phyloP scores from a whole-genome alignment of 768 basidiomycete genomes.

The Mycena amicta region DNA sequence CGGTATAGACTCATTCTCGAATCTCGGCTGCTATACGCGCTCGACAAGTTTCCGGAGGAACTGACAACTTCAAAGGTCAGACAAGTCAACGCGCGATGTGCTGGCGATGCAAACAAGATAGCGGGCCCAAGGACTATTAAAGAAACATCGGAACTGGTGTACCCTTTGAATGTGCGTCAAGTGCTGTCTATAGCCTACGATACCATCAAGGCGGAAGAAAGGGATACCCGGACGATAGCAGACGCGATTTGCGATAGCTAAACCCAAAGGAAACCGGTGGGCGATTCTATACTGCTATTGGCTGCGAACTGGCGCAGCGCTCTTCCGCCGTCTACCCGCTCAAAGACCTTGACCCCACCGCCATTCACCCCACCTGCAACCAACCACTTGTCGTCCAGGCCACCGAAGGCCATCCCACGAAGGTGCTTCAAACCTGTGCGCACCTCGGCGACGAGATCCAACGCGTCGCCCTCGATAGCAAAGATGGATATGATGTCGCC shows the following conservation, averaged over 20 bases:
- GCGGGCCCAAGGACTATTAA: conserved; percentile 21
- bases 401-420: conserved; percentile 70
- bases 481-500: conserved; percentile 79
- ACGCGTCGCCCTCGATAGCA: conserved; percentile 47
- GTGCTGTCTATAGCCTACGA: conserved; percentile 34
- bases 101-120: conserved; percentile 47
- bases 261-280: conserved; percentile 63
- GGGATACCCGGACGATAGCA: conserved; percentile 51
- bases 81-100: conserved; percentile 42
- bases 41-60: conserved; percentile 31
- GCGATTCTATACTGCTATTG: conserved; percentile 43
- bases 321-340: conserved; percentile 62
- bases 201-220: conserved; percentile 38
- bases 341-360: conserved; percentile 72
- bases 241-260: conserved; percentile 44
- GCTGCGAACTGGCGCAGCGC: conserved; percentile 55
- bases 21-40: conserved; percentile 33
- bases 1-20: conserved; percentile 33
- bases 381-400: conserved; percentile 61
- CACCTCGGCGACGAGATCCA: conserved; percentile 61
- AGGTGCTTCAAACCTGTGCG: conserved; percentile 71
- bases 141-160: background rate
- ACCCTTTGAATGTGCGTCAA: background rate
- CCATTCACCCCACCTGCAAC: conserved; percentile 65
- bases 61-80: conserved; percentile 33